Conservation (phyloP, 352 stramenopile genomes). For the Globisporangium spinosum region DNA sequence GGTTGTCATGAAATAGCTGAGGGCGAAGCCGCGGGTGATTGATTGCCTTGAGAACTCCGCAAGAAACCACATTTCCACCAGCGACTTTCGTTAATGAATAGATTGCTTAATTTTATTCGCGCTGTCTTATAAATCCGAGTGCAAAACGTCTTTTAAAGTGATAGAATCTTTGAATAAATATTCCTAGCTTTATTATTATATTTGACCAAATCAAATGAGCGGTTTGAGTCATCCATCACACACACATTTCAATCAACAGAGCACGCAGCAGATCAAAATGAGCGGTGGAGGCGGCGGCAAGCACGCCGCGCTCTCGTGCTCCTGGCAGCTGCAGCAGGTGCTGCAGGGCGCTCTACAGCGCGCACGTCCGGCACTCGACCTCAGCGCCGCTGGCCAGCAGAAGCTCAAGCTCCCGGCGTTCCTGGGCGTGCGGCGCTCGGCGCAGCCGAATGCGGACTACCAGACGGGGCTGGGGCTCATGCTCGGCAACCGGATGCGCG, state of each 20-base stretch:
- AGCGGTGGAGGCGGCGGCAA: conserved; percentile 14
- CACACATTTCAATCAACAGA: background rate
- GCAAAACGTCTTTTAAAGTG: background rate
- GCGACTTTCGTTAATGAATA: background rate
- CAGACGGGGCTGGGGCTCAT: conserved; percentile 68
- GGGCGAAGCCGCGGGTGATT: background rate
- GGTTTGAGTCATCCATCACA: background rate
- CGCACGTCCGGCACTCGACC: conserved; percentile 31
- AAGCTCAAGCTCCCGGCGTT: conserved; percentile 31
- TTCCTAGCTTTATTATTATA: background rate
- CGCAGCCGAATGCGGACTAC: conserved; percentile 65
- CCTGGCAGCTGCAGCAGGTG: conserved; percentile 42
- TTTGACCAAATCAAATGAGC: background rate
- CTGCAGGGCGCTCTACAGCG: conserved; percentile 37
- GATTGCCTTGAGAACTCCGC: background rate
- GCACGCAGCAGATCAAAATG: background rate
- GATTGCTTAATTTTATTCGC: background rate
- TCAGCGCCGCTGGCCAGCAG: conserved; percentile 12
- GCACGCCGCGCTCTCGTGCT: conserved; percentile 39
- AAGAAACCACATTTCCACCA: background rate
- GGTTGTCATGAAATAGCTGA: background rate
- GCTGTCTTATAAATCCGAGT: background rate
- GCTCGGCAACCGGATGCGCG: conserved; percentile 41
- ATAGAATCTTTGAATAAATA: background rate
- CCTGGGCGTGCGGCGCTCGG: conserved; percentile 63